Evolutionary conservation across 2,329 filamentous ascomycete genomes (phyloP), one percentile per base, ranked within the genome.

Genomic region (Fusarium hainanense): DNA sequence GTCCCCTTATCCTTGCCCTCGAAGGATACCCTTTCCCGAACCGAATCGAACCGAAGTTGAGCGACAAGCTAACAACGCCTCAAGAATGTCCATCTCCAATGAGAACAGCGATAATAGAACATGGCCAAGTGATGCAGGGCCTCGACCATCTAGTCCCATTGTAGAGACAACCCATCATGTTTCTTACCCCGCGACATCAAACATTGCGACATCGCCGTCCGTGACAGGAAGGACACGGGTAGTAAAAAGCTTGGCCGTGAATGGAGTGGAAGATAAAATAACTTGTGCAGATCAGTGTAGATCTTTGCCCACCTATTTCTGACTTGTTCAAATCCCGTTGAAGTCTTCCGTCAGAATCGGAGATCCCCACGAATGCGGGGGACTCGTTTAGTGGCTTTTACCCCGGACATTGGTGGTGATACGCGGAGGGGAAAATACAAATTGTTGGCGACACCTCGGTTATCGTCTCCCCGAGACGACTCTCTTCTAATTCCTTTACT

Each of bases 381-480:
- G 46, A 41, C 40, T 23, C 23, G 20, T n/a, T 50, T 68, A 68
- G 65, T 58, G 64, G 34, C 58, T 21, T 30, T 44, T 63, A 68
- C 64, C 65, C 65, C 40, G 25, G 65, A 68, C 60, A 11, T 16
- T 50, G 34, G 23, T 51, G 21, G 32, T n/a, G 58, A 48, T 68
- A 51, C 23, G 49, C 32, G 64, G 32, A 54, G 41, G 41, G 64
- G 63, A 48, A 48, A 48, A 68, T 68, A 68, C 65, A 68, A 68
- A 68, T 68, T 63, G 65, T 68, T 68, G 58, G 40, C 40, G 37
- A 68, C 43, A 59, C 64, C 58, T 68, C 48, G 52, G 59, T 34
- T 21, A 63, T 40, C 59, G 25, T 58, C 41, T 54, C 58, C 6
- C n/a, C 32, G 37, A 49, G 58, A 49, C 9, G 47, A 37, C 34